Evolutionary conservation across 2,329 filamentous ascomycete genomes (phyloP), one percentile per base, ranked within the genome.

Genomic region (Huntiella savannae): DNA sequence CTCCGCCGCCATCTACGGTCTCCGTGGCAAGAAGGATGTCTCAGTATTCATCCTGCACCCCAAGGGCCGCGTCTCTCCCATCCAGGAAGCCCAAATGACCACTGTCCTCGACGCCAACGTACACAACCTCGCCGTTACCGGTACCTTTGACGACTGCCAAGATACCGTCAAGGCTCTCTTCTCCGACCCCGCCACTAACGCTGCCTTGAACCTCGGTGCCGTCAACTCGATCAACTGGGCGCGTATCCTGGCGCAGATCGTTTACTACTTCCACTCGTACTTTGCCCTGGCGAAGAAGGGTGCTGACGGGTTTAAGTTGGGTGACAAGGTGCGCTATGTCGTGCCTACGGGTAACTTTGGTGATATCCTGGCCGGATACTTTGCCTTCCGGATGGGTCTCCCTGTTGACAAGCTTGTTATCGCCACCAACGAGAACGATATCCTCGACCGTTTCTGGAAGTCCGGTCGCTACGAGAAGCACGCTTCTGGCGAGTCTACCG

Each of bases 141-240:
- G 88, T 49, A 92, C 85, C 0, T 96, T 96, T 59, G 88, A 96
- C 58, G 86, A 96, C 59, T 96, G 91, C 63, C 88, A 95, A 74
- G 86, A 94, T 62, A 92, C 91, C 48, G 81, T 98, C 59, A 96
- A 98, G 65, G 79, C 82, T 1, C 72, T 98, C 43, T 95, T 96
- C 59, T 79, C 77, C 52, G 88, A 98, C 56, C 69, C 79, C 2
- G 77, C 86, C 47, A 81, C 83, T 59, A 96, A 96, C 68, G 67
- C 72, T 54, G 77, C 74, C 2, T 75, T 88, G 57, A 85, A 84
- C 54, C 79, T 96, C 38, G 88, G 82, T 36, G 88, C 91, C 38
- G 85, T 96, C 54, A 96, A 96, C 68, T 91, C 82, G 40, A 96
- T 96, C 66, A 96, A 96, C 66, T 95, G 81, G 74, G 82, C 87